Percentiles rank a stretch among this genome's conserved stretches.
Evolutionary conservation across 202 grass and related monocot genomes (phyloP).

Genomic region (Alloteropsis angusta): DNA sequence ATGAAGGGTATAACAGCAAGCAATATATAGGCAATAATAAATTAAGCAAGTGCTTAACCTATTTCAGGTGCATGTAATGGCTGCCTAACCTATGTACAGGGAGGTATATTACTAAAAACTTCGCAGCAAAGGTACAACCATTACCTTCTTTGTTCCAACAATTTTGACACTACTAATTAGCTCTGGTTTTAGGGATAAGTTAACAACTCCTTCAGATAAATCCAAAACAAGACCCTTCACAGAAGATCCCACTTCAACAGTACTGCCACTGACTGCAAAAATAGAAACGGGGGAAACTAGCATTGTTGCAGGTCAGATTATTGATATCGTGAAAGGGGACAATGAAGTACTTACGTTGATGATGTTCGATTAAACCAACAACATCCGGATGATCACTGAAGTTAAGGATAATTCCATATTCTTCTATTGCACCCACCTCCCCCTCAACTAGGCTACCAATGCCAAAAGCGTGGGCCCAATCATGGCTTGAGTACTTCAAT

Average conservation of each 20-base stretch:
- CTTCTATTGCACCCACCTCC: constrained; percentile 72
- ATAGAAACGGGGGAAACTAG: neutral
- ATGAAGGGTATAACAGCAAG: neutral
- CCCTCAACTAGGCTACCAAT: constrained; percentile 78
- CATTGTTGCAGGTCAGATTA: neutral
- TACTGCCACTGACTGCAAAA: constrained; percentile 54
- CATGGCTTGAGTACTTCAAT: constrained; percentile 51
- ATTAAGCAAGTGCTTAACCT: neutral
- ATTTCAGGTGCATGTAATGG: neutral
- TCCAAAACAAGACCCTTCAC: constrained; percentile 81
- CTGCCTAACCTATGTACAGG: neutral
- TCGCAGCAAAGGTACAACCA: neutral
- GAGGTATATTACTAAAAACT: neutral
- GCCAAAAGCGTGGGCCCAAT: constrained; percentile 49
- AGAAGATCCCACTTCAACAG: constrained; percentile 58
- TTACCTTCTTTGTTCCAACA: constrained; percentile 62
- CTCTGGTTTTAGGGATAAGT: constrained; percentile 81
- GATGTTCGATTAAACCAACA: constrained; percentile 87
- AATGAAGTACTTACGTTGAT: constrained; percentile 63
- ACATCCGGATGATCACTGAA: constrained; percentile 69
- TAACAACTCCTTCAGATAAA: constrained; percentile 81
- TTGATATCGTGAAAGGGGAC: neutral
- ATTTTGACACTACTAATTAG: constrained; percentile 43
- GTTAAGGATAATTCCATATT: constrained; percentile 79
- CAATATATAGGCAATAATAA: neutral